Conservation (phyloP, 2,329 filamentous ascomycete species). For the Cercospora nicotianae region DNA sequence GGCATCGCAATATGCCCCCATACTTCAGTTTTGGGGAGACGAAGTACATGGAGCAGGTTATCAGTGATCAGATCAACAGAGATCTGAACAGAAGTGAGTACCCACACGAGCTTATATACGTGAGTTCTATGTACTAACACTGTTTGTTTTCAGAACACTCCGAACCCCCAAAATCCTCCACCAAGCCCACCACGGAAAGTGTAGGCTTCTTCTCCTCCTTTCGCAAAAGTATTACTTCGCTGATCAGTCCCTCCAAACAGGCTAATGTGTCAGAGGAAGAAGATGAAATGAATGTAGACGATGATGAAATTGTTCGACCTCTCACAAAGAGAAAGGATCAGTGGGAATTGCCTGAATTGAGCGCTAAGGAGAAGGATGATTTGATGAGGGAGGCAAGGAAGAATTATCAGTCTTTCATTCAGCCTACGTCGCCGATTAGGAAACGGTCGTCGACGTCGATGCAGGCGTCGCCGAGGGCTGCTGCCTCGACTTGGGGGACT, state of each 20-base stretch:
- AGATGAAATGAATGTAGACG: not conserved
- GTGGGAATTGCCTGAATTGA: constrained; percentile 8
- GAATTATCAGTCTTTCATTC: not conserved
- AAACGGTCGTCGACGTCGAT: not conserved
- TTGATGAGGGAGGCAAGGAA: not conserved
- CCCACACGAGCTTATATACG: no score
- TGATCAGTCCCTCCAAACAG: not conserved
- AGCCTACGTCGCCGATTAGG: not conserved
- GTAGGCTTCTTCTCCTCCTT: not conserved
- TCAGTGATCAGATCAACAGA: constrained; percentile 33
- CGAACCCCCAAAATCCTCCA: not conserved
- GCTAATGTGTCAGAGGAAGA: not conserved
- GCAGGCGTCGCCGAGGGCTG: not conserved
- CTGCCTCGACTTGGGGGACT: not conserved
- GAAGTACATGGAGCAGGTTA: constrained; percentile 30
- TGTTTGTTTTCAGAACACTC: not conserved
- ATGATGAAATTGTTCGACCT: not conserved
- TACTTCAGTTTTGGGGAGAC: constrained; percentile 39
- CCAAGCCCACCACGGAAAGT: not conserved
- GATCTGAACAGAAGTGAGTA: constrained; percentile 34
- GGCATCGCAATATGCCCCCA: constrained; percentile 35
- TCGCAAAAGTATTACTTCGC: not conserved
- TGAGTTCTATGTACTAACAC: no score
- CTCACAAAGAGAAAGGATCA: not conserved
- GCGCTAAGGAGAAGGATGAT: not conserved